Base-by-base conservation (phyloP, 345 rosid species). In the Heritiera littoralis region DNA sequence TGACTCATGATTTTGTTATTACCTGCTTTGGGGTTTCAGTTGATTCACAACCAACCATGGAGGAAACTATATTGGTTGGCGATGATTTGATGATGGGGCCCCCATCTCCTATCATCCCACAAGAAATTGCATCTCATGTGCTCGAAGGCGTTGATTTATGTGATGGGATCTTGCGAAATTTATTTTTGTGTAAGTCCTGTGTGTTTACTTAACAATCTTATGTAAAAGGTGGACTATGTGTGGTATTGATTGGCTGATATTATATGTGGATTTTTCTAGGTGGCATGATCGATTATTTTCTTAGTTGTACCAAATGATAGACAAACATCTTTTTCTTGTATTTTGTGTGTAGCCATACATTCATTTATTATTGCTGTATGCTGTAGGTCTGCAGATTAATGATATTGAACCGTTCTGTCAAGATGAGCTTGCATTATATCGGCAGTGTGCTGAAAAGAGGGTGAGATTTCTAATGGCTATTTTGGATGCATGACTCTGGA, bases 61-160 rank as follows among this genome's bases (percentile, higher is more conserved):
- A 94, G 90, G 98, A 96, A 87, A 94, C 97, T 41, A 92, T 96
- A 74, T 78, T 94, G 87, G 98, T 94, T 2, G 95, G 97, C 72
- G 99, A 92, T 79, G 98, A 96, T 85, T 85, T 96, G 2, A 96
- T 96, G 99, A 87, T 64, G 92, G 97, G 99, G 23, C 97, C 92
- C 49, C 97, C 98, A 67, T 94, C 97, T 64, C 97, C 98, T 68
- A 48, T 92, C 84, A 88, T 94, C 77, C 97, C 98, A 55, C 90
- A 88, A 79, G 99, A 96, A 85, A 96, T 94, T 60, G 95, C 99
- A 49, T 80, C 97, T 63, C 95, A 94, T 78, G 96, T 95, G 67
- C 89, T 95, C 54, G 89, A 92, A 86, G 98, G 97, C 60, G 91
- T 96, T 77, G 88, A 94, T 35, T 77, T 96, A 74, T 94, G 99